Conservation (phyloP, 1,139 yeast genomes). For the Insectozyma bohioensis region DNA sequence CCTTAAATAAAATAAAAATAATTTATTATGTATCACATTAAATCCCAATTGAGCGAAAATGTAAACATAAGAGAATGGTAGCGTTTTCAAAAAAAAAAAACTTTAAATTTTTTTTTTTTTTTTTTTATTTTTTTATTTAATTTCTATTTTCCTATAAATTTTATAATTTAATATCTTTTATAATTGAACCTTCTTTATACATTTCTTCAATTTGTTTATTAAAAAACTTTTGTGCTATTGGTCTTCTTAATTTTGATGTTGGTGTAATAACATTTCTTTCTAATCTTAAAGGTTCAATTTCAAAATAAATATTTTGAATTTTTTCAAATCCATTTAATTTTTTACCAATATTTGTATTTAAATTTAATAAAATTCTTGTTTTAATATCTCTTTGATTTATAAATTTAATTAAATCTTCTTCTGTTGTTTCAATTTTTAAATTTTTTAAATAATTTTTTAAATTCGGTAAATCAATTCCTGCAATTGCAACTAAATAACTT, state of each 20-base stretch:
- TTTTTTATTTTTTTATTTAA: no score
- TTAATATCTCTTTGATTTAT: slow-evolving; percentile 28
- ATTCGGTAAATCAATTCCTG: slow-evolving; percentile 41
- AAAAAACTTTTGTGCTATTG: slow-evolving; percentile 35
- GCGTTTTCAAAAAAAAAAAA: no score
- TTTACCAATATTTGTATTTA: slow-evolving; percentile 27
- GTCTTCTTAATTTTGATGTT: slow-evolving; percentile 41
- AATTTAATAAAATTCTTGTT: slow-evolving; percentile 22
- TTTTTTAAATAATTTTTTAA: slow-evolving; percentile 21
- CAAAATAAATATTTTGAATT: slow-evolving; percentile 35
- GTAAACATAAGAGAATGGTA: no score
- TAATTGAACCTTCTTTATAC: slow-evolving; percentile 29
- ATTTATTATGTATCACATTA: no score
- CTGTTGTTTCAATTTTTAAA: slow-evolving; percentile 14
- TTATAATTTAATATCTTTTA: slow-evolving; percentile 22
- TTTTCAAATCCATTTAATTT: slow-evolving; percentile 37
- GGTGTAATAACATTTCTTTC: slow-evolving; percentile 43
- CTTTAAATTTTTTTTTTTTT: no score
- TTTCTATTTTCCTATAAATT: no score
- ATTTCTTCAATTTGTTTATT: slow-evolving; percentile 19
- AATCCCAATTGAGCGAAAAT: no score
- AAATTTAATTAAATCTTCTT: slow-evolving; percentile 21
- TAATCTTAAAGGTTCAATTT: slow-evolving; percentile 39
- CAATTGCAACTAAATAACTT: slow-evolving; percentile 31
- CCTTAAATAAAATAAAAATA: no score